These are phyloP conservation scores for Lecanoromycetidae sp. DNA, from an alignment of 2,329 filamentous ascomycete genomes.

Conservation along the genomic window DNA sequence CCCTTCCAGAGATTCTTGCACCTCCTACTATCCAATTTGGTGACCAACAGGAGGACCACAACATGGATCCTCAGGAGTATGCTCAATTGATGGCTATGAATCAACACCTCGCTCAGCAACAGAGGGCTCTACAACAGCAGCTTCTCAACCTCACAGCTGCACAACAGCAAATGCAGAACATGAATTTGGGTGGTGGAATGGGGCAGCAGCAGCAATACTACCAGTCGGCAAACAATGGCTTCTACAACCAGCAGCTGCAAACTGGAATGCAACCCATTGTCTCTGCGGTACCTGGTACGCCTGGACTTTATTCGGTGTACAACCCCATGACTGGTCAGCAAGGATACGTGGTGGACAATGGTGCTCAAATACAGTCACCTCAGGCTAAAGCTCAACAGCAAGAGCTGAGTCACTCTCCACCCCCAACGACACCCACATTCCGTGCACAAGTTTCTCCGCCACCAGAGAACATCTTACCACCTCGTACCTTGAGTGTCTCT, in stretches of 20 bases:
- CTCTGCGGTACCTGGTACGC: conserved; percentile 52
- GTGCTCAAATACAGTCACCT: conserved; percentile 34
- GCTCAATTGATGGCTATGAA: conserved; percentile 86
- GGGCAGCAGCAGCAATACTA: conserved; percentile 38
- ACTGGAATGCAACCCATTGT: conserved; percentile 54
- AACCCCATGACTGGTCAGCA: conserved; percentile 79
- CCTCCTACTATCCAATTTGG: conserved; percentile 66
- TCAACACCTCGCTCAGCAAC: conserved; percentile 82
- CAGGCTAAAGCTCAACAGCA: conserved; percentile 20
- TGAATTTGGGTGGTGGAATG: conserved; percentile 35
- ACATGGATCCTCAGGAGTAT: conserved; percentile 76
- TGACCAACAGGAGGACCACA: conserved; percentile 54
- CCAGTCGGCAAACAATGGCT: conserved; percentile 42
- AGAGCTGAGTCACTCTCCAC: conserved; percentile 35
- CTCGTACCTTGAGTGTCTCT: conserved; percentile 43
- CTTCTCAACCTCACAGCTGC: conserved; percentile 71
- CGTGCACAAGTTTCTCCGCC: conserved; percentile 75
- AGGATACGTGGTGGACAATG: conserved; percentile 61
- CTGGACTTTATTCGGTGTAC: conserved; percentile 70
- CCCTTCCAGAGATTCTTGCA: conserved; percentile 66
- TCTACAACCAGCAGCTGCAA: conserved; percentile 55
- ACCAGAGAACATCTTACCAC: conserved; percentile 43
- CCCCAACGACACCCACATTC: conserved; percentile 48
- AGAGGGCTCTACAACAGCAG: conserved; percentile 90
- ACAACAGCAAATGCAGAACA: conserved; percentile 67